Evolutionary conservation across 495 filamentous ascomycete species (phyloP).

Genomic region (Aspergillus diversus): DNA sequence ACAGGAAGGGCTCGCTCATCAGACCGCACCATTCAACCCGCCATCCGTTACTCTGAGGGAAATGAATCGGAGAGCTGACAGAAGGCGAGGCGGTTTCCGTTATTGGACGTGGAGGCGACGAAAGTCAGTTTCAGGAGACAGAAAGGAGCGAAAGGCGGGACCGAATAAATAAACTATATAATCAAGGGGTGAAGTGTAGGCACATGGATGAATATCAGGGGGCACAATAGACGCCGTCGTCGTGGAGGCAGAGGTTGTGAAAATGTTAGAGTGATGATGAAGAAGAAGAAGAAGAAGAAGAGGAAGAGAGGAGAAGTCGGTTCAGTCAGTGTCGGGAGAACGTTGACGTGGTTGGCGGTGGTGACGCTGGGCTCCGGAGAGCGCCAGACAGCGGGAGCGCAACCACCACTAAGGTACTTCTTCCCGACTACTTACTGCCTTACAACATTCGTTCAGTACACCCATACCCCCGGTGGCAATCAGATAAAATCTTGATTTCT

Average conservation of each 20-base stretch:
- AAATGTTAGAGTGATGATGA: slow-evolving; percentile 13
- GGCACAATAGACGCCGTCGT: slow-evolving; percentile 11
- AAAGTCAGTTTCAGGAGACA: background rate
- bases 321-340: slow-evolving; percentile 20
- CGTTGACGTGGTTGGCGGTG: slow-evolving; percentile 37
- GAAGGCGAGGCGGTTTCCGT: slow-evolving; percentile 24
- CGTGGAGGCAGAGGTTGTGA: slow-evolving; percentile 9
- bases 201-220: slow-evolving; percentile 13
- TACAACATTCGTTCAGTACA: no score
- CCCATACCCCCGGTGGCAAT: no score
- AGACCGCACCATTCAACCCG: slow-evolving; percentile 48
- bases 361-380: slow-evolving; percentile 45
- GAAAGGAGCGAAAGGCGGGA: background rate
- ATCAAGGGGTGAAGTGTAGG: slow-evolving; percentile 2
- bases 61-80: slow-evolving; percentile 28
- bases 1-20: slow-evolving; percentile 38
- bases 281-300: slow-evolving; percentile 18
- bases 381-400: slow-evolving; percentile 44
- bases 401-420: slow-evolving; percentile 23
- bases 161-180: slow-evolving; percentile 7
- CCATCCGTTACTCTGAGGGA: slow-evolving; percentile 48
- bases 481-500: no score
- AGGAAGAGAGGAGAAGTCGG: slow-evolving; percentile 21
- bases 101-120: slow-evolving; percentile 13
- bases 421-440: background rate